A percentile compares a stretch with the other conserved stretches of the same genome.
These are phyloP conservation scores for Borealophlyctis nickersoniae DNA, from an alignment of 192 early-diverging fungal species.

Conservation along the genomic window DNA sequence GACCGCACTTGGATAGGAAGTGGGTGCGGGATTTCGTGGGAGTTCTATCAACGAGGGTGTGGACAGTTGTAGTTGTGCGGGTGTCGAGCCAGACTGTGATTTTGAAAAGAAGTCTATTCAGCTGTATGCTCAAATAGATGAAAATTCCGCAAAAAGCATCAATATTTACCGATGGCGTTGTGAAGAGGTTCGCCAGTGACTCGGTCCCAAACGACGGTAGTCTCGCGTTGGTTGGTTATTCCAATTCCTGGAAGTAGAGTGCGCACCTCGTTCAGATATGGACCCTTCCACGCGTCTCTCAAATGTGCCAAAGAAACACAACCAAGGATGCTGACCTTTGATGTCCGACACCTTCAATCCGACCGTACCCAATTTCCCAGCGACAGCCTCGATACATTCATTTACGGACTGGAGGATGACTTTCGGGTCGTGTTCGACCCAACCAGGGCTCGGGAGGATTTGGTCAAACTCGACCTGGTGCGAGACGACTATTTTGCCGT, in stretches of 20 bases:
- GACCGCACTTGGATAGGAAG: constrained; percentile 63
- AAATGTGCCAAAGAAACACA: background rate
- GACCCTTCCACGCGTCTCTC: background rate
- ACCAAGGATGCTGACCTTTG: constrained; percentile 20
- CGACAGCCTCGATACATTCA: constrained; percentile 64
- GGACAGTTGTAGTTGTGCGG: constrained; percentile 75
- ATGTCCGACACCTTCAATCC: constrained; percentile 50
- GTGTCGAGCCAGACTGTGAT: constrained; percentile 91
- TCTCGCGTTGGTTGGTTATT: constrained; percentile 95
- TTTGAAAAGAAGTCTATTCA: constrained; percentile 2
- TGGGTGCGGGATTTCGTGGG: constrained; percentile 35
- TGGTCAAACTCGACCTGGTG: constrained; percentile 66
- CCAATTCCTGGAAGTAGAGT: constrained; percentile 63
- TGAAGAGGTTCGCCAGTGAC: constrained; percentile 73
- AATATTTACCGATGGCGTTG: constrained; percentile 81
- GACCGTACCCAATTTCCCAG: constrained; percentile 58
- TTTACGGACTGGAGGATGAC: constrained; percentile 69
- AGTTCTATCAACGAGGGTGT: constrained; percentile 52
- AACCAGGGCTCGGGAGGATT: constrained; percentile 45
- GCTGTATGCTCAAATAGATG: background rate
- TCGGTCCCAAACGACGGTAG: constrained; percentile 85
- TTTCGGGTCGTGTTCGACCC: constrained; percentile 86
- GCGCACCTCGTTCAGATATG: constrained; percentile 3
- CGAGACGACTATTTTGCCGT: constrained; percentile 64
- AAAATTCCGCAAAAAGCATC: background rate